Percentiles rank a stretch among this genome's conserved stretches.
phyloP scores from a whole-genome alignment of 2,329 filamentous ascomycete species.

The Hypoxylon rubiginosum region DNA sequence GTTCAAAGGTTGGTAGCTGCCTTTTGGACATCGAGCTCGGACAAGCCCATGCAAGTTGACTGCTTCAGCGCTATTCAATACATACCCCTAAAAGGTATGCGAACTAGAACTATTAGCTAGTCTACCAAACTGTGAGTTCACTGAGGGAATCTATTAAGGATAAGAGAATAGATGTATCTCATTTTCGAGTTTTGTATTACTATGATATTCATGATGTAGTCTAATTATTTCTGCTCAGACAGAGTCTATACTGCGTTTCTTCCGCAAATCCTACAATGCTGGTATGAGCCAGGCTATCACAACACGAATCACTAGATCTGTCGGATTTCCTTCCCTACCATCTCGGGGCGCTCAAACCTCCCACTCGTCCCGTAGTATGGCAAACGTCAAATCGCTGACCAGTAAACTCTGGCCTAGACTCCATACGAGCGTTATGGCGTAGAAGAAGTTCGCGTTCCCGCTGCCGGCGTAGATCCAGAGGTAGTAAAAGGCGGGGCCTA shows the following conservation, averaged over 20 bases:
- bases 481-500: constrained; percentile 96
- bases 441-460: constrained; percentile 99
- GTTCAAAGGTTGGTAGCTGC: too few species aligned
- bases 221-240: constrained; percentile 2
- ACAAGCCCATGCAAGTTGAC: too few species aligned
- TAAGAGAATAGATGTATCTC: background rate
- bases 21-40: too few species aligned
- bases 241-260: constrained; percentile 13
- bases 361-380: constrained; percentile 91
- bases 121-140: too few species aligned
- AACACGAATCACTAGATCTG: constrained; percentile 73
- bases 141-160: background rate
- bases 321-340: constrained; percentile 87
- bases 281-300: constrained; percentile 3
- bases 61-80: too few species aligned
- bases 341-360: constrained; percentile 91
- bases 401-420: constrained; percentile 89
- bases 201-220: constrained; percentile 28
- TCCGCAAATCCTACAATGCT: background rate
- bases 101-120: too few species aligned
- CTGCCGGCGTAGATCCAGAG: constrained; percentile 98
- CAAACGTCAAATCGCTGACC: constrained; percentile 89
- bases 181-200: constrained; percentile 24
- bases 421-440: constrained; percentile 99
- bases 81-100: too few species aligned